Base-by-base conservation (phyloP, 2,329 filamentous ascomycete genomes). In the Sporothrix sp. region DNA sequence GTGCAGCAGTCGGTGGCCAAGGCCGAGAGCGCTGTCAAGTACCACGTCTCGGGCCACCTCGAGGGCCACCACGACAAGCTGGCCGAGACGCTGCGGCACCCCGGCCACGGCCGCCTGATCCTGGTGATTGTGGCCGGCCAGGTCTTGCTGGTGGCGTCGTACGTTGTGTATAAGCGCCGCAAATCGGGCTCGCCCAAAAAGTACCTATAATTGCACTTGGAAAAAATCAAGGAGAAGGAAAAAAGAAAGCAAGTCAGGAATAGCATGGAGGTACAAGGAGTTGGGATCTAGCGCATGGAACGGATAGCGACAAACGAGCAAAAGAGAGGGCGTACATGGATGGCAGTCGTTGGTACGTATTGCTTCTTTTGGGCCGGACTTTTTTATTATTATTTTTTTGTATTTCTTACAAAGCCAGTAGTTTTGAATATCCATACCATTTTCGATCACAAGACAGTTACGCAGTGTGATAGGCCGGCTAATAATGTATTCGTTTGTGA, bases 161-260 rank as follows among this genome's bases (percentile, higher is more conserved):
- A 90, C 63, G 65, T 87, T 33, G 63, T 82, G 53, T 95, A 95
- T 69, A 95, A 95, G 76, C 78, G 81, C 59, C 82, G 84, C 62
- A 79, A 84, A 68, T 74, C 78, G 35, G 81, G 74, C 56, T 79
- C 81, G 66, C 87, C 87, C n/a, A 95, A 95, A 76, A 96, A 96
- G 71, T 96, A 89, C 66, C 70, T 95, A 63, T 95, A 52, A 20
- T n/a, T 2, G n/a, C n/a, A n/a, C n/a, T n/a, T n/a, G n/a, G n/a
- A n/a, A n/a, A n/a, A n/a, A n/a, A n/a, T n/a, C n/a, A n/a, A n/a
- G n/a, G n/a, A n/a, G n/a, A n/a, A n/a, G n/a, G n/a, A n/a, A n/a
- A n/a, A n/a, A n/a, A n/a, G n/a, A n/a, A n/a, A n/a, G n/a, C n/a
- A n/a, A n/a, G n/a, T n/a, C n/a, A n/a, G n/a, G n/a, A n/a, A n/a